Base-by-base conservation (phyloP, 2,329 filamentous ascomycete genomes). In the Lachnellula occidentalis region DNA sequence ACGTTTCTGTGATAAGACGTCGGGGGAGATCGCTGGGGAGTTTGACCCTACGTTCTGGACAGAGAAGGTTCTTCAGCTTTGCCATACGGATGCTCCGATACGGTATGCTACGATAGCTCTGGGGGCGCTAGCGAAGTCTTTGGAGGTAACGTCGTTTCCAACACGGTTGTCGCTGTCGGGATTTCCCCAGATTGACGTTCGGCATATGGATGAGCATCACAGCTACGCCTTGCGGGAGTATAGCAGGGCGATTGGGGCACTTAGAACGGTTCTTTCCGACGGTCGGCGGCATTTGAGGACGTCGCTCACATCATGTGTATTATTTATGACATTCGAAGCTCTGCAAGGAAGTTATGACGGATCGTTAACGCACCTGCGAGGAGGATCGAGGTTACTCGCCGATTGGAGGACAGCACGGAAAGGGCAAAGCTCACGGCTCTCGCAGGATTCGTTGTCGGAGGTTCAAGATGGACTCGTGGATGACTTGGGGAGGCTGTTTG, bases 321-420 rank as follows among this genome's bases (percentile, higher is more conserved):
- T 68, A 14, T 68, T 66, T 45, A 68, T 68, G 65, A 63, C 63
- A 11, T 66, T 68, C 43, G 66, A 68, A 51, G 64, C 66, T 22
- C 57, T 68, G 12, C 66, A 68, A 49, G 66, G 66, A 43, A 65
- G 60, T 49, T 68, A 68, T 45, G 64, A 67, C 52, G 65, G 65
- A 22, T 61, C 65, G 14, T 58, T 68, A 41, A 68, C 64, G 6
- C 66, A 68, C 60, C 51, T 67, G 7, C 55, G 65, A 34, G 66
- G 66, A 15, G 66, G 66, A 2, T 67, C 65, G 5, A 57, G 66
- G 48, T 54, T 68, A 8, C 54, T 68, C 9, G 65, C 65, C 17
- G 66, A 68, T 37, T 68, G 66, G 66, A 61, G 66, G 51, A 66
- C 63, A 21, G 66, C 66, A 34, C 59, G 66, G 8, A 57, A 64